These are phyloP conservation scores for Macaranga tanarius DNA, from an alignment of 441 rosid species.

Conservation along the genomic window DNA sequence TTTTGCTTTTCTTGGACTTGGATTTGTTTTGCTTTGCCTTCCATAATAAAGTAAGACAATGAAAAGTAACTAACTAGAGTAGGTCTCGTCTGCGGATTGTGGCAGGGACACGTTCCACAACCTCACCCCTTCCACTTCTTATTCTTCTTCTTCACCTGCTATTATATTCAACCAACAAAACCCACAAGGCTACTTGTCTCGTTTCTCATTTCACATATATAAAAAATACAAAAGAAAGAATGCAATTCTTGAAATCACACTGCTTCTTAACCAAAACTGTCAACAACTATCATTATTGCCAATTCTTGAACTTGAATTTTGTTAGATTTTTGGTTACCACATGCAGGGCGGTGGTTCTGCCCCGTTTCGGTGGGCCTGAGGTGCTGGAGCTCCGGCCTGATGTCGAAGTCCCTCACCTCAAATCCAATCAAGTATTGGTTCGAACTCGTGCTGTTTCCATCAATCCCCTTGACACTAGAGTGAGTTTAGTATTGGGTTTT, in stretches of 20 bases:
- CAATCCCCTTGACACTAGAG: conserved; percentile 93
- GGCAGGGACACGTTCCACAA: conserved; percentile 24
- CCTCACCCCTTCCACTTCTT: background rate
- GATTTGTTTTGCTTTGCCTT: too few species aligned
- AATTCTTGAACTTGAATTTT: conserved; percentile 16
- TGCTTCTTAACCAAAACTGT: background rate
- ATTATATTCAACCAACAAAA: background rate
- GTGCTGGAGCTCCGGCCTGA: conserved; percentile 71
- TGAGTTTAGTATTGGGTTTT: conserved; percentile 30
- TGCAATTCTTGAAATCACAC: conserved; percentile 19
- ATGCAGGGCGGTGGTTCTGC: conserved; percentile 83
- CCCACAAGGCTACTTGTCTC: background rate
- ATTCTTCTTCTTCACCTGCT: background rate
- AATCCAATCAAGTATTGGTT: conserved; percentile 77
- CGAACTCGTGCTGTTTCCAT: conserved; percentile 84
- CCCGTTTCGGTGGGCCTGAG: conserved; percentile 92
- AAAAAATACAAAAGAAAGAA: background rate
- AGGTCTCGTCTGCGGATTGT: conserved; percentile 14
- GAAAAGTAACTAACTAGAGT: background rate
- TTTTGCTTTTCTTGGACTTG: too few species aligned
- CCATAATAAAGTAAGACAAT: too few species aligned
- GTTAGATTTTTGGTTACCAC: conserved; percentile 48
- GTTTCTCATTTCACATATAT: background rate
- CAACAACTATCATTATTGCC: background rate
- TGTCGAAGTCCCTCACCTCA: conserved; percentile 75